phyloP scores from a whole-genome alignment of 2,329 filamentous ascomycete species.

The Fusarium redolens region DNA sequence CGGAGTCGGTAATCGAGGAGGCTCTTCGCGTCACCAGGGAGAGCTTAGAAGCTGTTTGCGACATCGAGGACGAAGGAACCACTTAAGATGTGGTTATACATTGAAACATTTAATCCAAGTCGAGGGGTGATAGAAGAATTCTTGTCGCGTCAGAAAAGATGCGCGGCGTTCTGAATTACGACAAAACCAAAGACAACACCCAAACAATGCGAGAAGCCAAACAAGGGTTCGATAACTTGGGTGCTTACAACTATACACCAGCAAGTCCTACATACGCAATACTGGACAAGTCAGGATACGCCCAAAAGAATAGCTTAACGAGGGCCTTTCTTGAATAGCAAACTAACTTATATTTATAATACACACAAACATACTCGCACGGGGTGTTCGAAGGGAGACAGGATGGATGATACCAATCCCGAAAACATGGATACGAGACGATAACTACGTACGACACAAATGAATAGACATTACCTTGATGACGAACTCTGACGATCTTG shows the following conservation, averaged over 20 bases:
- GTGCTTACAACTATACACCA: background rate
- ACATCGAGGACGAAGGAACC: conserved; percentile 48
- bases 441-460: conserved; percentile 24
- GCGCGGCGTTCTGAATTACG: background rate
- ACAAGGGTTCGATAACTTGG: background rate
- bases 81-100: background rate
- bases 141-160: background rate
- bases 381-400: conserved; percentile 8
- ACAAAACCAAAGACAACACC: background rate
- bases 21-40: conserved; percentile 70
- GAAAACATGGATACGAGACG: conserved; percentile 35
- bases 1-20: conserved; percentile 69
- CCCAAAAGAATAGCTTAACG: background rate
- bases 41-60: conserved; percentile 64
- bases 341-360: conserved; percentile 1
- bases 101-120: background rate
- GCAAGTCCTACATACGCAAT: background rate
- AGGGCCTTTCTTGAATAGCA: conserved; percentile 15
- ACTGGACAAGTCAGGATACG: background rate
- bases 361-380: conserved; percentile 1
- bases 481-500: background rate
- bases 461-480: conserved; percentile 32
- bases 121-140: background rate
- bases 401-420: conserved; percentile 38
- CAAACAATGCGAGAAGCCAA: background rate